Evolutionary conservation across 495 filamentous ascomycete genomes (phyloP).

Genomic region (Annulohypoxylon maeteangense): DNA sequence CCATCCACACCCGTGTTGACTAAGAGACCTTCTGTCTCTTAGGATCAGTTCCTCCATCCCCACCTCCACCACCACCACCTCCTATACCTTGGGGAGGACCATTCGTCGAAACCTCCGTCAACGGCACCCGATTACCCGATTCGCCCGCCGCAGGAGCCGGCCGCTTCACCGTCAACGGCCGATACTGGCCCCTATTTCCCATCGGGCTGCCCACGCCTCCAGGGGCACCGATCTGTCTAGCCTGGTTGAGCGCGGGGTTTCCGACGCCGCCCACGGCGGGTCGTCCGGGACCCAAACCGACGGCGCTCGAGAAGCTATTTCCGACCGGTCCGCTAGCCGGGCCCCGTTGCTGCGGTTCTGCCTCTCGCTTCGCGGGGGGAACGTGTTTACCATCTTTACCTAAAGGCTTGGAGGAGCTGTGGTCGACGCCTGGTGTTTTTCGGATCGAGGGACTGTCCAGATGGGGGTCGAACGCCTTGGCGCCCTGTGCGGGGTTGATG

Average conservation of each 20-base stretch:
- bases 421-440: constrained; percentile 89
- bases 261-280: constrained; percentile 58
- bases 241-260: constrained; percentile 75
- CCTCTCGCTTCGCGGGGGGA: constrained; percentile 45
- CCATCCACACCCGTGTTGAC: neutral
- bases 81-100: constrained; percentile 26
- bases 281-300: constrained; percentile 46
- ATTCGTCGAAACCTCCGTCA: constrained; percentile 55
- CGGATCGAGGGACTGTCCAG: constrained; percentile 87
- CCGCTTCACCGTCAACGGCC: constrained; percentile 69
- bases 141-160: constrained; percentile 46
- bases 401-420: constrained; percentile 75
- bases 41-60: constrained; percentile 42
- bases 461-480: constrained; percentile 79
- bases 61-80: constrained; percentile 28
- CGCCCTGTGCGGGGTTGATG: constrained; percentile 54
- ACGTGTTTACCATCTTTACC: constrained; percentile 58
- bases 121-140: constrained; percentile 44
- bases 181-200: constrained; percentile 67
- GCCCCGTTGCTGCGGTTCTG: constrained; percentile 28
- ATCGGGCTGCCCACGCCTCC: constrained; percentile 64
- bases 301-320: constrained; percentile 28
- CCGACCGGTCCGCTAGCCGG: constrained; percentile 8
- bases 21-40: constrained; percentile 58
- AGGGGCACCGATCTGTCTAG: constrained; percentile 80